A percentile compares a stretch with the other conserved stretches of the same genome.
Conservation (phyloP, 345 rosid genomes). For the Abelmoschus esculentus region DNA sequence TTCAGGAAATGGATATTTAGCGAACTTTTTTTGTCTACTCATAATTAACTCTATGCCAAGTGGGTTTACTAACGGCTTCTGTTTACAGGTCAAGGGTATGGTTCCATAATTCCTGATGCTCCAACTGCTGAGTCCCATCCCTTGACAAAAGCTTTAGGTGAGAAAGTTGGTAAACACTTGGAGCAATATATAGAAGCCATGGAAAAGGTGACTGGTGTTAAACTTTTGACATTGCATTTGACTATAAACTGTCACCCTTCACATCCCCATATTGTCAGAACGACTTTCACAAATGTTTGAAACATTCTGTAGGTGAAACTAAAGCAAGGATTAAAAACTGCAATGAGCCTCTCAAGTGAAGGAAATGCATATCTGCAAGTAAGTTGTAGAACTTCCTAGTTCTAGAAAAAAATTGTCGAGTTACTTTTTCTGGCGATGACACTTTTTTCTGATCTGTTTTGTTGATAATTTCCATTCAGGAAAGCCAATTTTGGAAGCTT, state of each 20-base stretch:
- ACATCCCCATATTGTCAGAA: neutral
- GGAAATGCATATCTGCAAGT: constrained; percentile 91
- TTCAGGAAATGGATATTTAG: neutral
- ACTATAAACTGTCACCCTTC: neutral
- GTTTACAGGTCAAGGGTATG: constrained; percentile 63
- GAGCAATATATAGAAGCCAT: constrained; percentile 71
- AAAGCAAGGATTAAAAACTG: constrained; percentile 80
- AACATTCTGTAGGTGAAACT: constrained; percentile 58
- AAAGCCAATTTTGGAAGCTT: constrained; percentile 80
- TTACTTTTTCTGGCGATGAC: constrained; percentile 7
- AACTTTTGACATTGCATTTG: neutral
- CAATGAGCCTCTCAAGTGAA: constrained; percentile 82
- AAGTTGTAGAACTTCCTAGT: constrained; percentile 9
- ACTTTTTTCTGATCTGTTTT: constrained; percentile 6
- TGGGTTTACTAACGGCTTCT: constrained; percentile 11
- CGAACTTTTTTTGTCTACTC: neutral
- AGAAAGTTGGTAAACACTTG: constrained; percentile 51
- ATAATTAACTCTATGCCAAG: neutral
- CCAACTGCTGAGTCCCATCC: constrained; percentile 58
- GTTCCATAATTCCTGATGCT: constrained; percentile 80
- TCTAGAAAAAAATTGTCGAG: neutral
- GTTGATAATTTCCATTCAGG: constrained; percentile 36
- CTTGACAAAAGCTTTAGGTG: constrained; percentile 50
- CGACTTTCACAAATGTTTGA: constrained; percentile 1
- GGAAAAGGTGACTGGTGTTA: constrained; percentile 62